phyloP scores from a whole-genome alignment of 202 grass and related monocot genomes.

The Zoysia matrella region DNA sequence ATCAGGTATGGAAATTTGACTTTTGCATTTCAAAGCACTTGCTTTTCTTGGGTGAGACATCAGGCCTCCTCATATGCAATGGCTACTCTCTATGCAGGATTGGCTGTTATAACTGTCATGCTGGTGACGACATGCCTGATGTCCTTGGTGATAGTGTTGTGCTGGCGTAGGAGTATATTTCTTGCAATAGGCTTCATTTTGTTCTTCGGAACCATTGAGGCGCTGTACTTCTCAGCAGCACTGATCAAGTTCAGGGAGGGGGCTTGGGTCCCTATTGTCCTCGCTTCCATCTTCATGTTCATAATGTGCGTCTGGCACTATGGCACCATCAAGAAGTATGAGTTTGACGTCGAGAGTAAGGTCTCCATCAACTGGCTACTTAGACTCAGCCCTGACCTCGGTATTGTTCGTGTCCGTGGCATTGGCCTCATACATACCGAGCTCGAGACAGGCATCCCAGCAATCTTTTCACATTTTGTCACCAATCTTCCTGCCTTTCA shows the following conservation, averaged over 20 bases:
- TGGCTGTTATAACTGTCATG: conserved; percentile 99
- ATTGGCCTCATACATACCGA: conserved; percentile 88
- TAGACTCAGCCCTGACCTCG: conserved; percentile 69
- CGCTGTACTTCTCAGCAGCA: conserved; percentile 90
- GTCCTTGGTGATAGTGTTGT: conserved; percentile 94
- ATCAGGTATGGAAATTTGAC: conserved; percentile 61
- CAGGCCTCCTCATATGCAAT: conserved; percentile 1
- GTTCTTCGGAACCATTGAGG: conserved; percentile 91
- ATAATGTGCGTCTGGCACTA: conserved; percentile 97
- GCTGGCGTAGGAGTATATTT: conserved; percentile 91
- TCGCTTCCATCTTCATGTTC: conserved; percentile 79
- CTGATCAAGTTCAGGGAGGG: conserved; percentile 94
- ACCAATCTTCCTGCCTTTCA: conserved; percentile 97
- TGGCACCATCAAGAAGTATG: conserved; percentile 91
- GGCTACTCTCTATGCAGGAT: conserved; percentile 57
- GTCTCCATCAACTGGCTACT: conserved; percentile 96
- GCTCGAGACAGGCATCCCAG: conserved; percentile 84
- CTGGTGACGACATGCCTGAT: conserved; percentile 95
- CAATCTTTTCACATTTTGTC: conserved; percentile 97
- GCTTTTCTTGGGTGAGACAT: background rate
- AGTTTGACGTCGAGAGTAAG: conserved; percentile 92
- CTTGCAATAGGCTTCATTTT: too few species aligned
- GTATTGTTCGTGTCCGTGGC: conserved; percentile 79
- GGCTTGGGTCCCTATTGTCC: conserved; percentile 83
- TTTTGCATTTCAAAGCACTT: background rate